These are phyloP conservation scores for Neurospora intermedia DNA, from an alignment of 495 filamentous ascomycete genomes.

Conservation along the genomic window DNA sequence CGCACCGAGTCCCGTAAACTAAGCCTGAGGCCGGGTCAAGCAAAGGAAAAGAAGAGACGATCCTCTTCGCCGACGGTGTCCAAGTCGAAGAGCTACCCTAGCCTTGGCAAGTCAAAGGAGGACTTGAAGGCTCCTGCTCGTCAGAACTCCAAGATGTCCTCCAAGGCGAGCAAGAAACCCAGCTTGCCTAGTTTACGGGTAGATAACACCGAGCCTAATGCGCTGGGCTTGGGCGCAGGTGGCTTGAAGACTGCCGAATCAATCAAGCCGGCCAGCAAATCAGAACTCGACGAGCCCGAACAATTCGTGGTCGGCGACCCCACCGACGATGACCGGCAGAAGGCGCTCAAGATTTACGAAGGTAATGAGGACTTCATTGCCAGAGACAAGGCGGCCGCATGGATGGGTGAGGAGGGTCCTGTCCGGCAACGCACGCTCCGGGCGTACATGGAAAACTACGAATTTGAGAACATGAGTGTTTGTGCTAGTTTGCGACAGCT, in stretches of 20 bases:
- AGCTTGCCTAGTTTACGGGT: conserved; percentile 31
- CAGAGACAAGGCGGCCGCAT: conserved; percentile 71
- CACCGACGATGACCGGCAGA: conserved; percentile 56
- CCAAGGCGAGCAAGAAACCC: conserved; percentile 35
- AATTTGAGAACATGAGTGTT: conserved; percentile 76
- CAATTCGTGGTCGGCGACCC: conserved; percentile 33
- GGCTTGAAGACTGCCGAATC: conserved; percentile 8
- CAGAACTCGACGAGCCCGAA: conserved; percentile 37
- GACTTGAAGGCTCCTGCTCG: conserved; percentile 10
- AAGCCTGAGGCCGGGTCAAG: conserved; percentile 11
- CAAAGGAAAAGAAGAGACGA: conserved; percentile 9
- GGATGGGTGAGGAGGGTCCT: conserved; percentile 71
- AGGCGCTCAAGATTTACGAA: conserved; percentile 72
- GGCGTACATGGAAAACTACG: conserved; percentile 88
- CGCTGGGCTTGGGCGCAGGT: conserved; percentile 7
- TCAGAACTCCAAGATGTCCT: conserved; percentile 10
- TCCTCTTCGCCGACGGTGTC: conserved; percentile 22
- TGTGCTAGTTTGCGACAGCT: conserved; percentile 67
- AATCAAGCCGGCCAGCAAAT: conserved; percentile 21
- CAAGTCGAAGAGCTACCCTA: conserved; percentile 26
- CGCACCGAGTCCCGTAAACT: conserved; percentile 6
- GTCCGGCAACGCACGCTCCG: conserved; percentile 55
- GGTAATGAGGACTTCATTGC: conserved; percentile 72
- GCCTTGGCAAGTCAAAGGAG: conserved; percentile 11
- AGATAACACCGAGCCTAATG: conserved; percentile 22